Percentiles rank a stretch among this genome's conserved stretches.
Evolutionary conservation across 257 asterid genomes (phyloP).

Genomic region (Solanum paucissectum): DNA sequence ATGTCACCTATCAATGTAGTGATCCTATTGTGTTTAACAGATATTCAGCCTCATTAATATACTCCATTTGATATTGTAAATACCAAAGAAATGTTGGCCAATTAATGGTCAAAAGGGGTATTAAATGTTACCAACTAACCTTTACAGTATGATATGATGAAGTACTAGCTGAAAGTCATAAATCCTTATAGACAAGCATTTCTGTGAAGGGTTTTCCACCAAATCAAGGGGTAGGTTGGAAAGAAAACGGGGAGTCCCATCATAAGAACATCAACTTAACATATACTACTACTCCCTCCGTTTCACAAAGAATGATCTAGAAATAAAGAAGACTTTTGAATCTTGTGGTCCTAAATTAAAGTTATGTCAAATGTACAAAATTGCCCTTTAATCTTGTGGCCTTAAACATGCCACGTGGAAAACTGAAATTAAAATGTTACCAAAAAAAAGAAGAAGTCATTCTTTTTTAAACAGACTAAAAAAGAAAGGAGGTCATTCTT

Average conservation of each 20-base stretch:
- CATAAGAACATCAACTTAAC: neutral
- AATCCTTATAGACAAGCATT: neutral
- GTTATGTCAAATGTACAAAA: too few relatives aligned
- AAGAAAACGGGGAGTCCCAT: neutral
- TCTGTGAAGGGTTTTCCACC: neutral
- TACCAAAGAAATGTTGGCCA: neutral
- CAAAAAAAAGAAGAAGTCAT: too few relatives aligned
- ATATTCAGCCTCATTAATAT: neutral
- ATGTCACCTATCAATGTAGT: neutral
- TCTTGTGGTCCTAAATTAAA: too few relatives aligned
- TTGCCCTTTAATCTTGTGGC: too few relatives aligned
- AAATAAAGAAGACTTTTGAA: too few relatives aligned
- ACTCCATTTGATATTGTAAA: neutral
- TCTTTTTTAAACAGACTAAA: too few relatives aligned
- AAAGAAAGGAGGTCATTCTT: too few relatives aligned
- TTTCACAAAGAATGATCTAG: too few relatives aligned
- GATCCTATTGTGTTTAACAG: neutral
- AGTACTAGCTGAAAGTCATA: neutral
- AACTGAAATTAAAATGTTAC: too few relatives aligned
- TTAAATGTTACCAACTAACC: neutral
- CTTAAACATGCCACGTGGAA: too few relatives aligned
- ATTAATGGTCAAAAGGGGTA: neutral
- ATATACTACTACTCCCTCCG: neutral
- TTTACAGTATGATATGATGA: neutral
- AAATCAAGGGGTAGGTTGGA: neutral